phyloP scores from a whole-genome alignment of 768 basidiomycete species.

The Omphalotus guepiniiformis region DNA sequence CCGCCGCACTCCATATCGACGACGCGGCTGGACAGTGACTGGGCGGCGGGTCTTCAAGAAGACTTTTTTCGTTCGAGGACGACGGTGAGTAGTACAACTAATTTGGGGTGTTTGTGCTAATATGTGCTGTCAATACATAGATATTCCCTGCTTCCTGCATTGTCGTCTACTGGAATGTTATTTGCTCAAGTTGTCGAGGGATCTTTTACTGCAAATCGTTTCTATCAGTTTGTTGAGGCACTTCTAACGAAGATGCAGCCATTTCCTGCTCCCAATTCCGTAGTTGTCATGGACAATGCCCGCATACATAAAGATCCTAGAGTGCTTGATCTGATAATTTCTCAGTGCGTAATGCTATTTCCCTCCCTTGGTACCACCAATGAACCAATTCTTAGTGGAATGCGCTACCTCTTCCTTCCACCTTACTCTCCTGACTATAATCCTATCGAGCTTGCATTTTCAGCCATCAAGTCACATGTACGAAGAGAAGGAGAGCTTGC shows the following conservation, averaged over 20 bases:
- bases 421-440: slow-evolving; percentile 26
- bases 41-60: neutral
- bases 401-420: slow-evolving; percentile 20
- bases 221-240: slow-evolving; percentile 21
- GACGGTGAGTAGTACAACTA: neutral
- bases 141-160: slow-evolving; percentile 29
- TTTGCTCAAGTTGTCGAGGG: slow-evolving; percentile 20
- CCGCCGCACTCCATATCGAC: neutral
- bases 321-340: slow-evolving; percentile 22
- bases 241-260: slow-evolving; percentile 23
- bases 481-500: slow-evolving; percentile 7
- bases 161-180: slow-evolving; percentile 16
- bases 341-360: slow-evolving; percentile 14
- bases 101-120: neutral
- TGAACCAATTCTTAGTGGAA: slow-evolving; percentile 8
- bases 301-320: slow-evolving; percentile 22
- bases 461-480: slow-evolving; percentile 16
- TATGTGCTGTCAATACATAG: slow-evolving; percentile 1
- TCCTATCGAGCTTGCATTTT: slow-evolving; percentile 23
- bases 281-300: slow-evolving; percentile 29
- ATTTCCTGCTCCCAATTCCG: slow-evolving; percentile 19
- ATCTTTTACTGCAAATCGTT: slow-evolving; percentile 17
- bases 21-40: neutral
- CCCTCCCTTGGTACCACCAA: slow-evolving; percentile 19
- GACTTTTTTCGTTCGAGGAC: slow-evolving; percentile 2